Evolutionary conservation across 371 early-diverging fungal genomes (phyloP), one percentile per base, ranked within the genome.

Genomic region (Smittium mucronatum): DNA sequence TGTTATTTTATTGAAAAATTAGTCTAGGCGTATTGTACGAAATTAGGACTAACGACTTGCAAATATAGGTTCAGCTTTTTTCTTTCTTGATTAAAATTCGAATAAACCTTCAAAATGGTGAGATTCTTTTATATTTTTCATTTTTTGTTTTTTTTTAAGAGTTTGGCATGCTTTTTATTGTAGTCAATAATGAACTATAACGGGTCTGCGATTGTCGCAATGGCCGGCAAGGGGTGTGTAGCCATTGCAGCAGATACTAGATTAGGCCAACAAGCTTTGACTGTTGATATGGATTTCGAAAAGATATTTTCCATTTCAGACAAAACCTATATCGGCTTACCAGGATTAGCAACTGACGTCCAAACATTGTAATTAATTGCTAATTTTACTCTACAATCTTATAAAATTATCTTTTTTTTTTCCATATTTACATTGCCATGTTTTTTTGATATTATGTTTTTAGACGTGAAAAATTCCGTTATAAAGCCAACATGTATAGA

Each of bases 181-280:
- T 77, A 79, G 81, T 79, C 80, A 68, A 88, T 90, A 80, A 90
- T 90, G 89, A 84, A 88, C 80, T 93, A 93, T 78, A 95, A 95
- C 83, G 97, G 97, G 72, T 88, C 90, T 75, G 92, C 96, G 72
- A 83, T 99, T 69, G 91, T 99, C 74, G 99, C 98, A 74, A 98
- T 99, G 98, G 87, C 86, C 59, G 99, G 99, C 76, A 97, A 99
- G 81, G 86, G 91, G 80, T 96, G 96, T 78, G 97, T 99, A 5
- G 97, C 97, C 61, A 95, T 99, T 73, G 98, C 97, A 1, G 86
- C 93, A 34, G 99, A 99, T 83, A 92, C 88, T 75, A 88, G 93
- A 70, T 79, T 93, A 34, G 97, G 99, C 58, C 87, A 89, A 68
- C 94, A 96, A 74, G 87, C 89, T 72, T 85, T 97, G 85, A 98